phyloP scores from a whole-genome alignment of 441 rosid genomes.

The Brassica hybrid region DNA sequence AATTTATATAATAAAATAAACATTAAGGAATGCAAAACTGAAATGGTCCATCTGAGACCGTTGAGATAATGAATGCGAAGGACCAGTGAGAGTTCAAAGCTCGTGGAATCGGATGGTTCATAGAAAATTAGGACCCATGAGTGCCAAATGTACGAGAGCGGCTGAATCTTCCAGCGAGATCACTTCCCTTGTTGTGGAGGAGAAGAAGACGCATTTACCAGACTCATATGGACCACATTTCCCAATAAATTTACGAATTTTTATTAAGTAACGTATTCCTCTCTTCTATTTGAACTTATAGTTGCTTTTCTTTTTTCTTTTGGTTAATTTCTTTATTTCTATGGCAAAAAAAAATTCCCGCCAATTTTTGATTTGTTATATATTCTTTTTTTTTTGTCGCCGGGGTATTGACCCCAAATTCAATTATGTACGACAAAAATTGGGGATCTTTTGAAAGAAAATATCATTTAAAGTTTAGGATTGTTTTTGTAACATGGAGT shows the following conservation, averaged over 20 bases:
- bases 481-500: neutral
- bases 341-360: no score
- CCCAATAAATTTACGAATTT: neutral
- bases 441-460: neutral
- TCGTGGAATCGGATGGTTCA: conserved; percentile 39
- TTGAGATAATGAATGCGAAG: conserved; percentile 40
- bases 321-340: no score
- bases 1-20: neutral
- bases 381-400: neutral
- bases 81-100: conserved; percentile 44
- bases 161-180: conserved; percentile 40
- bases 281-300: neutral
- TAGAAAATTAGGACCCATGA: conserved; percentile 22
- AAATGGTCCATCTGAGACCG: conserved; percentile 44
- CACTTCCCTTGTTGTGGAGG: conserved; percentile 36
- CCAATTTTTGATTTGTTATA: no score
- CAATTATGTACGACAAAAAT: neutral
- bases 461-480: neutral
- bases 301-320: no score
- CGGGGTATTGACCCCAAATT: neutral
- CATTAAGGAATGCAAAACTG: conserved; percentile 6
- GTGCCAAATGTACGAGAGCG: conserved; percentile 39
- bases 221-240: conserved; percentile 37
- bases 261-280: conserved; percentile 4
- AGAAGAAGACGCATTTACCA: conserved; percentile 13